A percentile compares a stretch with the other conserved stretches of the same genome.
Evolutionary conservation across 139 green algal genomes (phyloP).

Genomic region (Diplosphaera chodatii): DNA sequence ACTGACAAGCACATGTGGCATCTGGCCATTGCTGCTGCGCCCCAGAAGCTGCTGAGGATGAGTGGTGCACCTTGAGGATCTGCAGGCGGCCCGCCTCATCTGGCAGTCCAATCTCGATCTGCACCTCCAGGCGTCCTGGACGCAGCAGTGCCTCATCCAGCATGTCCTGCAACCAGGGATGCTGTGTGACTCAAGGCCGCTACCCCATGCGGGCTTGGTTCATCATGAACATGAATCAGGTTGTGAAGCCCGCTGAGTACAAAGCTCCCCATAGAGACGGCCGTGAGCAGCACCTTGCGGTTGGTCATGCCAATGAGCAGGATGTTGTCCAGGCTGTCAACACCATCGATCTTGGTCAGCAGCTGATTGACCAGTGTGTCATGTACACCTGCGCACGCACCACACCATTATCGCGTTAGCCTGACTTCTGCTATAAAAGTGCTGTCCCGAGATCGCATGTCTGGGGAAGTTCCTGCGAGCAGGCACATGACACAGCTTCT

Average conservation of each 20-base stretch:
- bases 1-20: background rate
- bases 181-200: too few species aligned
- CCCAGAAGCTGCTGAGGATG: background rate
- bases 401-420: too few species aligned
- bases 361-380: conserved; percentile 99
- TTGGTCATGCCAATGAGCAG: conserved; percentile 96
- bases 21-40: too few species aligned
- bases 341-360: conserved; percentile 98
- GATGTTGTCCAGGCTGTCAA: conserved; percentile 99
- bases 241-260: too few species aligned
- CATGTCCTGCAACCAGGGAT: conserved; percentile 79
- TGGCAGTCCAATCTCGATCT: conserved; percentile 96
- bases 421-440: background rate
- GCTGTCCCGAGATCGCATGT: too few species aligned
- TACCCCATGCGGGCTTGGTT: too few species aligned
- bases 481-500: background rate
- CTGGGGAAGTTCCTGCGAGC: too few species aligned
- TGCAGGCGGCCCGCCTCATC: conserved; percentile 87
- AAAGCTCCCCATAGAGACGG: too few species aligned
- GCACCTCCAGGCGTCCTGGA: conserved; percentile 90
- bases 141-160: conserved; percentile 97
- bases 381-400: conserved; percentile 68
- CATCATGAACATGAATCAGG: too few species aligned
- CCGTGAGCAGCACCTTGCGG: conserved; percentile 77
- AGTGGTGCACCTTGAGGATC: conserved; percentile 69